Evolutionary conservation across 768 basidiomycete genomes (phyloP).

Genomic region (Amanita pallidorosea): DNA sequence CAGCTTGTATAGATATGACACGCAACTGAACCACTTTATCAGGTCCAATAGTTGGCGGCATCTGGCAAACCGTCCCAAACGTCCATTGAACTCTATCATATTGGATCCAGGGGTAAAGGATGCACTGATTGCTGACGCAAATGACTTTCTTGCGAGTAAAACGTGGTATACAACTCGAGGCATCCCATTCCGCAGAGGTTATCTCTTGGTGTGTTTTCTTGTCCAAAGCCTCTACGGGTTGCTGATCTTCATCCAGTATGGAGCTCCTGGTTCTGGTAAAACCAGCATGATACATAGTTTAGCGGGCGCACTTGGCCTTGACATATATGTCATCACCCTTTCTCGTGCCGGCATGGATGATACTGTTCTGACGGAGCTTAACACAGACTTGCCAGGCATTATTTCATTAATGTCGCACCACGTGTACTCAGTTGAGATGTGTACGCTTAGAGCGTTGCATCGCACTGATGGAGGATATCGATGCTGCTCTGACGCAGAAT

Average conservation of each 20-base stretch:
- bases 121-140: constrained; percentile 53
- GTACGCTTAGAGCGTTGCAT: constrained; percentile 41
- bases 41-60: constrained; percentile 37
- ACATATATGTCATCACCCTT: constrained; percentile 56
- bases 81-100: constrained; percentile 56
- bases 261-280: constrained; percentile 64
- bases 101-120: constrained; percentile 63
- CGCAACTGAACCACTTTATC: too few relatives aligned
- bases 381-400: constrained; percentile 43
- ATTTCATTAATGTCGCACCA: constrained; percentile 1
- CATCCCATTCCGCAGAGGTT: constrained; percentile 75
- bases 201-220: constrained; percentile 33
- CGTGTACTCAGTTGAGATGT: not conserved
- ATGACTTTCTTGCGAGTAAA: constrained; percentile 59
- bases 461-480: constrained; percentile 78
- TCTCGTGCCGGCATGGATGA: constrained; percentile 50
- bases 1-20: not conserved
- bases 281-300: constrained; percentile 59
- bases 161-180: constrained; percentile 68
- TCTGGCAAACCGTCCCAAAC: constrained; percentile 49
- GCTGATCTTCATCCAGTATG: constrained; percentile 30
- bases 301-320: constrained; percentile 59
- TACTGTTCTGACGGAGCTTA: constrained; percentile 35
- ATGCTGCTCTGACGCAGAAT: constrained; percentile 53
- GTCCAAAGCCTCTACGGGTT: not conserved